These are phyloP conservation scores for Juglanconis oblonga DNA, from an alignment of 2,329 filamentous ascomycete species.

Conservation along the genomic window DNA sequence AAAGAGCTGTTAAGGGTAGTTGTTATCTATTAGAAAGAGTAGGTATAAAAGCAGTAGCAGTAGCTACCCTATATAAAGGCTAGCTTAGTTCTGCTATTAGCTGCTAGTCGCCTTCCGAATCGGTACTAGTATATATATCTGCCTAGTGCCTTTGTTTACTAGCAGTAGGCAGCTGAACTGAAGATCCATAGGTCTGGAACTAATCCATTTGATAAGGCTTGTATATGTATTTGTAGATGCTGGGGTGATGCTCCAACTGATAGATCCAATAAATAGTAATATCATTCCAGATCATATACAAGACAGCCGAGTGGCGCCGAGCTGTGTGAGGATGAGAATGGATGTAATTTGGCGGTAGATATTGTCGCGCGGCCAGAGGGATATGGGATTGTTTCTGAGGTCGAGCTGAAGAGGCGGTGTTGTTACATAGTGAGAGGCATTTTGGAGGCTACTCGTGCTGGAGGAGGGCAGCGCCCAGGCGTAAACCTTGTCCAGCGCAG, in stretches of 20 bases:
- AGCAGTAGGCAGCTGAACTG: too few species aligned
- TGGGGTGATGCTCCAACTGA: conserved; percentile 42
- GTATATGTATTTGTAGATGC: conserved; percentile 44
- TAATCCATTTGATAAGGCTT: conserved; percentile 49
- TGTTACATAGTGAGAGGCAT: too few species aligned
- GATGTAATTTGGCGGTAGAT: conserved; percentile 37
- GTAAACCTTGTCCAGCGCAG: conserved; percentile 39
- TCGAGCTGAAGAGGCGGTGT: too few species aligned
- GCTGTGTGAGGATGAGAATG: conserved; percentile 35
- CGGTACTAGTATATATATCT: too few species aligned
- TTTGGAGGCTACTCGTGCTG: conserved; percentile 6
- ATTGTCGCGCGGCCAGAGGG: conserved; percentile 38
- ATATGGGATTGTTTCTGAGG: conserved; percentile 20
- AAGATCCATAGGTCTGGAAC: too few species aligned
- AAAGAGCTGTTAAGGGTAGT: too few species aligned
- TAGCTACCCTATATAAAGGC: too few species aligned
- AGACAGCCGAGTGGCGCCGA: conserved; percentile 35
- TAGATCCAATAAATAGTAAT: conserved; percentile 47
- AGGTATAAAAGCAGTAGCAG: too few species aligned
- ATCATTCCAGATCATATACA: conserved; percentile 46
- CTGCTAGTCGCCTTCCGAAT: too few species aligned
- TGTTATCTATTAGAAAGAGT: too few species aligned
- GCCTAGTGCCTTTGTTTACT: too few species aligned
- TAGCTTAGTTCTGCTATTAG: too few species aligned
- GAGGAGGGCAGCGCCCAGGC: conserved; percentile 33